Base-by-base conservation (phyloP, 805 yeast genomes). In the Ogataea henricii region DNA sequence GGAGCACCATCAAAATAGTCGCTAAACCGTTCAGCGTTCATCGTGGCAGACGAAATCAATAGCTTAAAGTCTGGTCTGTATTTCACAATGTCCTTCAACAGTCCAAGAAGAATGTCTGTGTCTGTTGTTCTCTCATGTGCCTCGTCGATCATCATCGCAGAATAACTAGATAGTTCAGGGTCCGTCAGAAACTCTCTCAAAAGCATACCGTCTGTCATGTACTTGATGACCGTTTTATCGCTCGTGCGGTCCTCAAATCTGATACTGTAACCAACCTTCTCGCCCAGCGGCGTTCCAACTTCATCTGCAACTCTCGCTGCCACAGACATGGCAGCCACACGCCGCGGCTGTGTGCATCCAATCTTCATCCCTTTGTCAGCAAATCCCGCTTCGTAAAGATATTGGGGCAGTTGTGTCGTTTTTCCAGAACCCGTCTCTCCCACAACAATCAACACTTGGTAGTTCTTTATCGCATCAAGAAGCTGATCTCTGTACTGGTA, bases 371-470 rank as follows among this genome's bases (percentile, higher is more conserved):
- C 78, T 30, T 68, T 64, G 30, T 72, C 58, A 1, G 90, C 76
- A 57, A 83, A 89, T 0, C 96, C 96, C 18, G 86, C 91, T 58
- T 90, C 96, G 48, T 81, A 79, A 10, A 91, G 68, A 60, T 83
- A 91, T 59, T 91, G 97, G 0, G 97, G 97, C 8, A 91, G 64
- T 64, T 91, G 97, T 0, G 97, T 91, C 0, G 97, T 91, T 60
- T 91, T 91, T 59, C 97, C 97, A 0, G 97, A 90, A 38, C 97
- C 99, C 0, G 99, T 92, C 63, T 92, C 97, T 51, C 98, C 98
- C 48, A 90, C 87, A 7, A 92, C 79, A 4, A 92, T 77, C n/a
- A 83, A 69, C 0, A 91, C 89, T 60, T 88, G 96, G 56, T 85
- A 76, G 22, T 76, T 69, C 20, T 66, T 63, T 8, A 91, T 76